Base-by-base conservation (phyloP, 345 rosid species). In the Barbarea vulgaris region DNA sequence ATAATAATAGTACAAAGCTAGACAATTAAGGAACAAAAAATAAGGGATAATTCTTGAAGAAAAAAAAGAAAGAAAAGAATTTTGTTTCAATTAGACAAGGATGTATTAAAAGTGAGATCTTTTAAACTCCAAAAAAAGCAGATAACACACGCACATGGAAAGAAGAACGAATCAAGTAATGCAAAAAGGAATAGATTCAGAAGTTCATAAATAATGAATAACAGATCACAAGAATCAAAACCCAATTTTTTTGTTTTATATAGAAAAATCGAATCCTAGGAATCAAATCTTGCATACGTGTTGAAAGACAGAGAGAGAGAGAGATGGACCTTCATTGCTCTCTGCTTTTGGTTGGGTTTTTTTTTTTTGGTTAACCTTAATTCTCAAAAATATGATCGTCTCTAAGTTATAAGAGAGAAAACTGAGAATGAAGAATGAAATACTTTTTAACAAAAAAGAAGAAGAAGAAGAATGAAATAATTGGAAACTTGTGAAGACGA, bases 281-380 rank as follows among this genome's bases (percentile, higher is more conserved):
- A 67, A 75, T 59, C 68, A 48, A 75, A 50, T 58, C 36, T 18
- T 69, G 70, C 8, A 63, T 21, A 61, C 68, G 82, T 75, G 79
- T 60, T 48, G 22, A 44, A 6, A 54, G 22, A 72, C 70, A 61
- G 78, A 46, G 28, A 65, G 57, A 65, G 57, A 56, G 19, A 67
- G 72, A 64, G 61, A 60, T 78, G 72, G 61, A 89, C 96, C 93
- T 89, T 89, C 93, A 89, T 89, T 77, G 75, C 53, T 63, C 52
- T 57, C 37, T 68, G 27, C 6, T 39, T 28, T 37, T 36, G 10
- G 48, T 17, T 15, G 25, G n/a, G 0, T 25, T 21, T 44, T 15
- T 44, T 48, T 22, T 30, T 28, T 25, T 52, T 17, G 10, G 57
- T 33, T 33, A 17, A 6, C 25, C 62, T 59, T 13, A 13, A 37